Percentiles rank a stretch among this genome's conserved stretches.
Conservation (phyloP, 1,139 yeast species). For the Pichia sp. region DNA sequence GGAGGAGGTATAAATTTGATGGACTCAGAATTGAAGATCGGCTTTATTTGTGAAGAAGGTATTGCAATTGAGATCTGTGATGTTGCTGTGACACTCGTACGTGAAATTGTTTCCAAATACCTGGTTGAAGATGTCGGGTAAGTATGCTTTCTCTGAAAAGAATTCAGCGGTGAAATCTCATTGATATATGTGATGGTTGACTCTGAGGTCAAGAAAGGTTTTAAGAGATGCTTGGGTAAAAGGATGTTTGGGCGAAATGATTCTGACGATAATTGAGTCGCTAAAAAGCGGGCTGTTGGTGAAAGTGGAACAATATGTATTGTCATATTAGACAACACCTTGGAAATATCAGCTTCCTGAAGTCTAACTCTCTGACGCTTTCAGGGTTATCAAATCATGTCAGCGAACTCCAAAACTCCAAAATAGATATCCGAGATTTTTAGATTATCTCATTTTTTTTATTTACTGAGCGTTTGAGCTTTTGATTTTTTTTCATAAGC, state of each 20-base stretch:
- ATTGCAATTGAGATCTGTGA: constrained; percentile 7
- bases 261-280: constrained; percentile 12
- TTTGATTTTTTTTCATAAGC: not conserved
- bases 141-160: constrained; percentile 12
- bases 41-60: constrained; percentile 13
- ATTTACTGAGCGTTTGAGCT: too few species aligned
- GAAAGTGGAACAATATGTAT: constrained; percentile 13
- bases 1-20: constrained; percentile 14
- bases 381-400: too few species aligned
- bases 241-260: constrained; percentile 9
- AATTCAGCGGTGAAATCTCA: constrained; percentile 22
- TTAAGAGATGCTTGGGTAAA: constrained; percentile 15
- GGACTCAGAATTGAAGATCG: constrained; percentile 4
- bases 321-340: not conserved
- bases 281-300: constrained; percentile 12
- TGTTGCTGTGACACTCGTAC: not conserved
- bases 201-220: constrained; percentile 19
- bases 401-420: too few species aligned
- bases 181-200: constrained; percentile 28
- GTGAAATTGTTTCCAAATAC: not conserved
- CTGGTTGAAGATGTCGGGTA: constrained; percentile 8
- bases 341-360: not conserved
- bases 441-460: not conserved
- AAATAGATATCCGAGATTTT: not conserved
- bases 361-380: not conserved